Conservation (phyloP, 2,329 filamentous ascomycete species). For the Aspergillus sp. region DNA sequence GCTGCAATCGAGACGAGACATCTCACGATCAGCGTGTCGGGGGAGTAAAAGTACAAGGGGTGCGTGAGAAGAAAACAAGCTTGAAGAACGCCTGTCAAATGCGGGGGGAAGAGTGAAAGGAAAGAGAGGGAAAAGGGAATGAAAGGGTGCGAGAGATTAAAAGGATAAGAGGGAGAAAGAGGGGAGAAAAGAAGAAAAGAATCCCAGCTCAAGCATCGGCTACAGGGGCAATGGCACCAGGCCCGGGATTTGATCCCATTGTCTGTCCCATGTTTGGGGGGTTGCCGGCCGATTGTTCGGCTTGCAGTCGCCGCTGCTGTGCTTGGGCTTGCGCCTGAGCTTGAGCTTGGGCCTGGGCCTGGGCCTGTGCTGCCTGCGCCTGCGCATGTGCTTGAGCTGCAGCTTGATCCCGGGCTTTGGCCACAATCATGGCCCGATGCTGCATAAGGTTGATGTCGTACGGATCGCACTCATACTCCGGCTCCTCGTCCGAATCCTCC, state of each 20-base stretch:
- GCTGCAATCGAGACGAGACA: conserved; percentile 7
- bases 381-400: conserved; percentile 45
- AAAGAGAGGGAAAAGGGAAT: conserved; percentile 8
- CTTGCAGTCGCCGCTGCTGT: conserved; percentile 38
- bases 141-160: conserved; percentile 6
- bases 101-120: conserved; percentile 11
- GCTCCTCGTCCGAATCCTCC: conserved; percentile 76
- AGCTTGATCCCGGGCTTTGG: conserved; percentile 43
- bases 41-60: conserved; percentile 29
- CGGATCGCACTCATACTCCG: conserved; percentile 74
- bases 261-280: conserved; percentile 22
- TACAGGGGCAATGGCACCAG: conserved; percentile 27
- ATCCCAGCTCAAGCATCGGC: conserved; percentile 31
- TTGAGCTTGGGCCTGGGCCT: conserved; percentile 35
- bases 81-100: conserved; percentile 36
- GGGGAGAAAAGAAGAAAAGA: conserved; percentile 17
- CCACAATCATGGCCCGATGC: conserved; percentile 53
- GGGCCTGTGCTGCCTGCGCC: conserved; percentile 42
- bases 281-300: conserved; percentile 32
- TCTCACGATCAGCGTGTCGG: conserved; percentile 12
- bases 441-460: conserved; percentile 58
- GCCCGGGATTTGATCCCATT: conserved; percentile 31
- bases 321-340: conserved; percentile 41
- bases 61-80: conserved; percentile 15
- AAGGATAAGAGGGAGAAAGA: conserved; percentile 13